phyloP scores from a whole-genome alignment of 306 rosid genomes.

The Boehmeria nivea region DNA sequence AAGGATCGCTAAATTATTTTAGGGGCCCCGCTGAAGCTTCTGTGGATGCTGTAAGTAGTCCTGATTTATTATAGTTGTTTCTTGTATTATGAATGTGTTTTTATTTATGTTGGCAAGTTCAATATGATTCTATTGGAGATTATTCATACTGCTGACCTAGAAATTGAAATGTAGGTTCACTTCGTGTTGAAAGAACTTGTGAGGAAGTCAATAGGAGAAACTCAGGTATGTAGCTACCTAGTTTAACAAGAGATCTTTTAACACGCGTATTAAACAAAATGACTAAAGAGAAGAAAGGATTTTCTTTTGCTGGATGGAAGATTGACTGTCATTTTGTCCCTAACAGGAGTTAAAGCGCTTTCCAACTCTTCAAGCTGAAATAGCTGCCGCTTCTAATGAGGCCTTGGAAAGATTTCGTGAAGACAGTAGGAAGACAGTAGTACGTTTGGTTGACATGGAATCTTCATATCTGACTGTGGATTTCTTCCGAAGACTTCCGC shows the following conservation, averaged over 20 bases:
- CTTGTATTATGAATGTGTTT: not conserved
- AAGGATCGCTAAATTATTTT: conserved; percentile 74
- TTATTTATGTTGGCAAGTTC: too few relatives aligned
- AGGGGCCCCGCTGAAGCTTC: conserved; percentile 99
- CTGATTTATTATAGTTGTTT: too few relatives aligned
- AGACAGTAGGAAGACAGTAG: conserved; percentile 70
- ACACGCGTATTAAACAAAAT: too few relatives aligned
- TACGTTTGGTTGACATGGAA: conserved; percentile 96
- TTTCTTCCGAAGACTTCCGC: conserved; percentile 92
- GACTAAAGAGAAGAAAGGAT: not conserved
- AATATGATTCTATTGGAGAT: not conserved
- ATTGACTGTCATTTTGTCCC: too few relatives aligned
- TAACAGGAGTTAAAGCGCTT: conserved; percentile 79
- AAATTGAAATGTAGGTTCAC: conserved; percentile 59
- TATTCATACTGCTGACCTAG: conserved; percentile 8
- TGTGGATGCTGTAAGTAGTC: conserved; percentile 91
- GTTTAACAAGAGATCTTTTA: too few relatives aligned
- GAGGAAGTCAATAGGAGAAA: conserved; percentile 88
- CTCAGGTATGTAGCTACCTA: conserved; percentile 83
- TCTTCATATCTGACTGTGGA: conserved; percentile 92
- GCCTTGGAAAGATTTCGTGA: conserved; percentile 89
- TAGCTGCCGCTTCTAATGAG: conserved; percentile 70
- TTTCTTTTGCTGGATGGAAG: not conserved
- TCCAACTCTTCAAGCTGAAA: conserved; percentile 79
- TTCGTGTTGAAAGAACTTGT: conserved; percentile 94